These are phyloP conservation scores for Medicago arabica DNA, from an alignment of 306 rosid genomes.

Conservation along the genomic window DNA sequence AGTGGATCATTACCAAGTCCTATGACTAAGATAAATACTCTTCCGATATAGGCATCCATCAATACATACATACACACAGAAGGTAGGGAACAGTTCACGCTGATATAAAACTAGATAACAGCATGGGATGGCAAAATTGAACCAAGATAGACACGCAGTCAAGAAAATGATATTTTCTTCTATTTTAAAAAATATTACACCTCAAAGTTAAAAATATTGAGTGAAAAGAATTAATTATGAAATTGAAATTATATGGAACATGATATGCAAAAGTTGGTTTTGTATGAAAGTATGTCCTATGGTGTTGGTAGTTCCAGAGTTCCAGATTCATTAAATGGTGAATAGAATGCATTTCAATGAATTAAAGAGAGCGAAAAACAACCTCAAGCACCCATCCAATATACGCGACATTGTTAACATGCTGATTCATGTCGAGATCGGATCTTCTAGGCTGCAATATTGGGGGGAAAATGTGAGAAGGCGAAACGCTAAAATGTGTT, in stretches of 20 bases:
- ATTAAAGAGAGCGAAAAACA: slow-evolving; percentile 28
- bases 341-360: slow-evolving; percentile 1
- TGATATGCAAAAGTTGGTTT: not conserved
- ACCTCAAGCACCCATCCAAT: slow-evolving; percentile 99
- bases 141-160: too few relatives aligned
- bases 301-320: not conserved
- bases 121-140: too few relatives aligned
- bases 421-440: slow-evolving; percentile 95
- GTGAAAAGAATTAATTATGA: not conserved
- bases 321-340: not conserved
- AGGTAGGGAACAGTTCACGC: too few relatives aligned
- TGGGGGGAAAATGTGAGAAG: slow-evolving; percentile 47
- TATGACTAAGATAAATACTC: not conserved
- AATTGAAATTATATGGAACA: not conserved
- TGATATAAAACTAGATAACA: too few relatives aligned
- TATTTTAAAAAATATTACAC: not conserved
- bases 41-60: not conserved
- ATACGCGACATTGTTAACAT: slow-evolving; percentile 90
- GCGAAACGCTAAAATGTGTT: slow-evolving; percentile 20
- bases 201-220: not conserved
- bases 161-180: too few relatives aligned
- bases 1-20: not conserved
- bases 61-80: not conserved
- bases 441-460: slow-evolving; percentile 89
- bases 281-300: not conserved